Evolutionary conservation across 2,329 filamentous ascomycete genomes (phyloP).

Genomic region (Fusarium solani-melongenae): DNA sequence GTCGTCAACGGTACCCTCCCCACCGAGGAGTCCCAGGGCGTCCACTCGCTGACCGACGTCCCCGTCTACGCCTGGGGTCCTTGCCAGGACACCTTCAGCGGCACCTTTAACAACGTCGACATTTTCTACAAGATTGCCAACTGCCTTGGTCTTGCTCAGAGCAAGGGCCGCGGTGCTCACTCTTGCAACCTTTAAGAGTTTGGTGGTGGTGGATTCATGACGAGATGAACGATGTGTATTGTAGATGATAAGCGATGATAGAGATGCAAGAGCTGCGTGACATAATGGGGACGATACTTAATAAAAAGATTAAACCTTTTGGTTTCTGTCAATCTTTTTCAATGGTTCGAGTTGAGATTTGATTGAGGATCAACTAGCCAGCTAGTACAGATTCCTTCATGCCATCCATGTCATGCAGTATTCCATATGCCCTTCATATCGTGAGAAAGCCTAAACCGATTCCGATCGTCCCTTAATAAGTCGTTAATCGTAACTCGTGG

Average conservation of each 20-base stretch:
- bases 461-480: conserved; percentile 1
- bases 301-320: conserved; percentile 4
- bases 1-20: conserved; percentile 81
- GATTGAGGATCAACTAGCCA: conserved; percentile 2
- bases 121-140: conserved; percentile 80
- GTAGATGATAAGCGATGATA: conserved; percentile 12
- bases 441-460: conserved; percentile 10
- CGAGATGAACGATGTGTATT: conserved; percentile 34
- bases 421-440: background rate
- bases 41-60: conserved; percentile 82
- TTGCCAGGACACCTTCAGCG: conserved; percentile 80
- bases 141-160: conserved; percentile 68
- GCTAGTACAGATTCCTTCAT: conserved; percentile 4
- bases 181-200: conserved; percentile 32
- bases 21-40: conserved; percentile 71
- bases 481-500: conserved; percentile 1
- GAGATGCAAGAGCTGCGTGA: conserved; percentile 32
- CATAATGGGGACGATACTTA: background rate
- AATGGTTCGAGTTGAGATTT: background rate
- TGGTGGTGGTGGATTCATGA: conserved; percentile 26
- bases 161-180: conserved; percentile 34
- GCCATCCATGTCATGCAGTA: background rate
- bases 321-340: background rate
- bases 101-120: conserved; percentile 77
- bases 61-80: conserved; percentile 83